Conservation (phyloP, 805 yeast genomes). For the Peterozyma xylosa region DNA sequence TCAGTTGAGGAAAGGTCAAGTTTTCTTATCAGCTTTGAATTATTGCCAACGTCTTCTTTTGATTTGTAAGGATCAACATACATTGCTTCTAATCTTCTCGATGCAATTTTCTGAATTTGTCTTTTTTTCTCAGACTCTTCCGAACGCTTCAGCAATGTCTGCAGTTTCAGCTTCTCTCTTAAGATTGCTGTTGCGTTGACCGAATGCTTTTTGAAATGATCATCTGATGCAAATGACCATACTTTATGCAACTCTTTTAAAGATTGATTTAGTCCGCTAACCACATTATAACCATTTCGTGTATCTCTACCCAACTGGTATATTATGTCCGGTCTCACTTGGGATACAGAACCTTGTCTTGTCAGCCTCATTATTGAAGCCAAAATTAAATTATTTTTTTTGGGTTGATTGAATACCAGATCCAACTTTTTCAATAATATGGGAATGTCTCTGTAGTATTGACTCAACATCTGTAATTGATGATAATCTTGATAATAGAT, state of each 20-base stretch:
- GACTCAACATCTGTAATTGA: slow-evolving; percentile 32
- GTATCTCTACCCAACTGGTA: slow-evolving; percentile 33
- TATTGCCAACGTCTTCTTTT: slow-evolving; percentile 17
- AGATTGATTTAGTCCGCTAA: slow-evolving; percentile 21
- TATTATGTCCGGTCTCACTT: slow-evolving; percentile 27
- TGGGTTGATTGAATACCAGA: slow-evolving; percentile 27
- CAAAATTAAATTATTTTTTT: slow-evolving; percentile 39
- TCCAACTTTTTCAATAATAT: slow-evolving; percentile 16
- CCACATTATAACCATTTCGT: slow-evolving; percentile 27
- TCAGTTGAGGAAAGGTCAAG: slow-evolving; percentile 17
- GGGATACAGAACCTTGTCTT: slow-evolving; percentile 28
- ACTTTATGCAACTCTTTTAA: slow-evolving; percentile 29
- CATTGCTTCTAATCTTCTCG: slow-evolving; percentile 15
- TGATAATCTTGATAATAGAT: slow-evolving; percentile 35
- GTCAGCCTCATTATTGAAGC: slow-evolving; percentile 40
- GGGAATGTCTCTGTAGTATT: slow-evolving; percentile 17
- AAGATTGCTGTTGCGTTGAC: slow-evolving; percentile 7
- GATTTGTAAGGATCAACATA: slow-evolving; percentile 17
- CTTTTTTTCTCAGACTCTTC: neutral
- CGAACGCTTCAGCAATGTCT: slow-evolving; percentile 5
- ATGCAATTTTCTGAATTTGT: slow-evolving; percentile 1
- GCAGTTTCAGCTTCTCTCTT: slow-evolving; percentile 8
- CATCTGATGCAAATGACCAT: slow-evolving; percentile 38
- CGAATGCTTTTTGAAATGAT: slow-evolving; percentile 27
- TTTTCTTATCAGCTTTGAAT: slow-evolving; percentile 16